These are phyloP conservation scores for Annulohypoxylon moriforme DNA, from an alignment of 495 filamentous ascomycete species.

Conservation along the genomic window DNA sequence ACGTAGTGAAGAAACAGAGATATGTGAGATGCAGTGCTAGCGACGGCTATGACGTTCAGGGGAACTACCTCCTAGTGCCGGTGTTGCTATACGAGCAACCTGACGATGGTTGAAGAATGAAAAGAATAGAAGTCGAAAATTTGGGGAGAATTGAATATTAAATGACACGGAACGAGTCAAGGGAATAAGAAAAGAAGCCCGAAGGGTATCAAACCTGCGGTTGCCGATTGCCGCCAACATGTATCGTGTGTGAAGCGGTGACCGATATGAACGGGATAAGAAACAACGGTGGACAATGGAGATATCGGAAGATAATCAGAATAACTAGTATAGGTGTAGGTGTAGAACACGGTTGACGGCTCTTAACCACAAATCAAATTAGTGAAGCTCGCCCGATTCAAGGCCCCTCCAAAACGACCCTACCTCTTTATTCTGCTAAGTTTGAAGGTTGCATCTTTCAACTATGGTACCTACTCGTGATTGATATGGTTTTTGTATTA, in stretches of 20 bases:
- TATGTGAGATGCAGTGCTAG: neutral
- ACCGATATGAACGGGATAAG: conserved; percentile 6
- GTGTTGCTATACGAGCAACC: neutral
- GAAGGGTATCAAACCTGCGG: conserved; percentile 18
- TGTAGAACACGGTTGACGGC: neutral
- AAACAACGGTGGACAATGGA: neutral
- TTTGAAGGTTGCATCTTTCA: neutral
- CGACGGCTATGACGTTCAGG: neutral
- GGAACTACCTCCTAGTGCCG: conserved; percentile 9
- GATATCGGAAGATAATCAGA: neutral
- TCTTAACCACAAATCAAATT: neutral
- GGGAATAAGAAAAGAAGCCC: conserved; percentile 1
- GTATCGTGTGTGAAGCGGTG: conserved; percentile 19
- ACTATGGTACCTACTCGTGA: neutral
- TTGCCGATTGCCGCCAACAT: conserved; percentile 35
- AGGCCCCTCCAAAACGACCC: neutral
- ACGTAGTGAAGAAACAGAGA: neutral
- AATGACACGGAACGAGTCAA: conserved; percentile 13
- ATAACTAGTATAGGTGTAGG: neutral
- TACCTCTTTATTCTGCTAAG: neutral
- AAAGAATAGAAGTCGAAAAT: neutral
- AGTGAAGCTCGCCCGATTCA: neutral
- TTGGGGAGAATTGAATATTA: neutral
- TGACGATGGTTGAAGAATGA: neutral
- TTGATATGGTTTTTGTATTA: neutral